These are phyloP conservation scores for Quercus tomentella DNA, from an alignment of 331 rosid species.

Conservation along the genomic window DNA sequence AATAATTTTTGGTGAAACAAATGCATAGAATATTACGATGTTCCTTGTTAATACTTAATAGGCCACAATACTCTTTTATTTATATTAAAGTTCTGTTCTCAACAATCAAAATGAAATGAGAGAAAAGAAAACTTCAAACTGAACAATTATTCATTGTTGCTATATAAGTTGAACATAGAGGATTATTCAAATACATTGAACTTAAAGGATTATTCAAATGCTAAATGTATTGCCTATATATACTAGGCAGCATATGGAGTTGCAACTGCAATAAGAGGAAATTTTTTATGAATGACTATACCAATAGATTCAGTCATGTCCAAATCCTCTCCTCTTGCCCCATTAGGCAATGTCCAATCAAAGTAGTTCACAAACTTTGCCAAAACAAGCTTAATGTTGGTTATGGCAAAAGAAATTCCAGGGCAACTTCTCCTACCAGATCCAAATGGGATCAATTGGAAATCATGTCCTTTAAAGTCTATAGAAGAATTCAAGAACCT, in stretches of 20 bases:
- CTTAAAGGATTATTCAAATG: too few relatives aligned
- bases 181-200: too few relatives aligned
- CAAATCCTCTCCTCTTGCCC: not conserved
- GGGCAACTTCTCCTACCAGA: conserved; percentile 39
- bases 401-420: conserved; percentile 8
- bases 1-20: too few relatives aligned
- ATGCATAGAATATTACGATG: too few relatives aligned
- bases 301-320: conserved; percentile 29
- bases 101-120: too few relatives aligned
- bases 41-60: too few relatives aligned
- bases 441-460: conserved; percentile 30
- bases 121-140: too few relatives aligned
- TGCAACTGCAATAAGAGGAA: conserved; percentile 13
- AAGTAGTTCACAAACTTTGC: conserved; percentile 27
- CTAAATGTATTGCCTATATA: too few relatives aligned
- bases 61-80: too few relatives aligned
- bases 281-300: conserved; percentile 13
- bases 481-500: conserved; percentile 23
- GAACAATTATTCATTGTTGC: too few relatives aligned
- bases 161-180: too few relatives aligned
- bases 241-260: not conserved
- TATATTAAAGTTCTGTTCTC: too few relatives aligned
- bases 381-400: conserved; percentile 7
- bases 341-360: conserved; percentile 31
- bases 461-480: conserved; percentile 25